Base-by-base conservation (phyloP, 345 rosid genomes). In the Hibiscus tridactylites region DNA sequence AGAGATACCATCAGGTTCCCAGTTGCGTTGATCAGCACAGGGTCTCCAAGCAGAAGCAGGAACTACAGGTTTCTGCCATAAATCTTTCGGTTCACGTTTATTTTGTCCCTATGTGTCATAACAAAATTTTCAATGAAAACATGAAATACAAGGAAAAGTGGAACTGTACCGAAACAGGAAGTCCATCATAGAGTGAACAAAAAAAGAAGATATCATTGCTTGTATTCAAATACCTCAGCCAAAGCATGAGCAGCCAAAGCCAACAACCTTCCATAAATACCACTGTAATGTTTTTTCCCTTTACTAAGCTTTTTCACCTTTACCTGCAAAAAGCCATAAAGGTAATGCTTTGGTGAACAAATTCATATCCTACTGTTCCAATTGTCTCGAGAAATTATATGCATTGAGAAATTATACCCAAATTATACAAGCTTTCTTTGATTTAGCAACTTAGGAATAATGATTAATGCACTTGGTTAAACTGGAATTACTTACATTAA, bases 201-300 rank as follows among this genome's bases (percentile, higher is more conserved):
- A 24, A 24, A 5, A 33, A 60, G 39, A 35, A 35, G 44, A 74
- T 15, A 54, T 19, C 24, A 61, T 49, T 16, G 19, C 35, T 24
- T 52, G 68, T 9, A 74, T 35, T 70, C 28, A 70, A 67, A 47
- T 84, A 95, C 99, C 97, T 95, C 39, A 56, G 98, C 98, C 59
- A 92, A 83, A 19, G 97, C 90, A 87, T 95, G 98, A 65, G 98
- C 85, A 71, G 99, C 97, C 83, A 80, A 76, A 75, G 97, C 90
- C 86, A 92, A 65, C 87, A 95, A 26, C 83, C 99, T 90, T 60
- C 85, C 94, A 79, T 90, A 92, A 2, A 82, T 72, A 73, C 88
- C 96, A 70, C 75, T 81, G 12, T 81, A 82, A 46, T 52, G 72
- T 78, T 57, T 89, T 79, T 85, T 85, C 54, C 81, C 77, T 71